phyloP scores from a whole-genome alignment of 164 flowering plant species.

The Piper betle region DNA sequence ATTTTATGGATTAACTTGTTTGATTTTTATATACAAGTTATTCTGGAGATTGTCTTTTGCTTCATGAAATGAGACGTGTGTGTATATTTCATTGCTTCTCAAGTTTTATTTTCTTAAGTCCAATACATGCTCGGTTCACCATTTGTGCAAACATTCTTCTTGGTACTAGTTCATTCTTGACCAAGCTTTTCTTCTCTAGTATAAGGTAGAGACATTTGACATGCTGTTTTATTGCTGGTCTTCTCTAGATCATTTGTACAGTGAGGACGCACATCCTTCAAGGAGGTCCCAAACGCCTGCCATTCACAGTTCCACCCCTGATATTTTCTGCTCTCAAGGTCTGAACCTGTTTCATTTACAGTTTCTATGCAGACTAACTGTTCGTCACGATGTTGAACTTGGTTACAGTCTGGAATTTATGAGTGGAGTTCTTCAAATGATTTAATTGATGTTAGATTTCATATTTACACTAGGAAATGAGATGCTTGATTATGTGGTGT shows the following conservation, averaged over 20 bases:
- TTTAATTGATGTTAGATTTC: neutral
- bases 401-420: neutral
- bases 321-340: constrained; percentile 53
- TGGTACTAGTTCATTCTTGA: neutral
- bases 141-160: neutral
- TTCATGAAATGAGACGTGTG: neutral
- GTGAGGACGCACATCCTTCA: constrained; percentile 42
- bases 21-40: too few species aligned
- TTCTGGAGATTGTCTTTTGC: neutral
- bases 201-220: neutral
- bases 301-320: constrained; percentile 50
- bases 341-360: neutral
- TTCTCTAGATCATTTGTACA: constrained; percentile 47
- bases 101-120: neutral
- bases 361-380: neutral
- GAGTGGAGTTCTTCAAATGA: neutral
- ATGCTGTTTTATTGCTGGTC: neutral
- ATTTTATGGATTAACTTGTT: neutral
- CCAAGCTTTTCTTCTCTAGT: too few species aligned
- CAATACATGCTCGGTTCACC: neutral
- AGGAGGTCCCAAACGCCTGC: constrained; percentile 46
- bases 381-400: neutral
- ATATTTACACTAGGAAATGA: neutral
- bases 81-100: neutral
- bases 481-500: too few species aligned